These are phyloP conservation scores for Agrocybe pediades DNA, from an alignment of 768 basidiomycete species.

Conservation along the genomic window DNA sequence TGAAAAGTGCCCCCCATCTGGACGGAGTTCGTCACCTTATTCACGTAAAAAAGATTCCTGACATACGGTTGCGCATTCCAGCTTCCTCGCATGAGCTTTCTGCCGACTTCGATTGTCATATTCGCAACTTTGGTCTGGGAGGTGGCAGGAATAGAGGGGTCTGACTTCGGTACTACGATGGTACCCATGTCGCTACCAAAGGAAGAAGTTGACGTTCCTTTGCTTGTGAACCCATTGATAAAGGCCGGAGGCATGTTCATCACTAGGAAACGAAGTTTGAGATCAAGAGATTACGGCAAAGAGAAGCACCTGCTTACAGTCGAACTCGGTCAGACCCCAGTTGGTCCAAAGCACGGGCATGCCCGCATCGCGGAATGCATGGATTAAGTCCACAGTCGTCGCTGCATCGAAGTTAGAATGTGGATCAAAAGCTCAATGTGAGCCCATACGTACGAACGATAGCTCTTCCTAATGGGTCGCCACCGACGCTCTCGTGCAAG, in stretches of 20 bases:
- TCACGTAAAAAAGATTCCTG: not conserved
- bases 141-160: conserved; percentile 22
- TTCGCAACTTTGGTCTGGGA: conserved; percentile 19
- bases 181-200: conserved; percentile 36
- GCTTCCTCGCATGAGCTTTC: conserved; percentile 29
- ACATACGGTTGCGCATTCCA: conserved; percentile 35
- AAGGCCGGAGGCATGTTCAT: conserved; percentile 32
- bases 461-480: conserved; percentile 31
- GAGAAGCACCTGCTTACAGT: conserved; percentile 18
- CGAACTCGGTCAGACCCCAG: conserved; percentile 34
- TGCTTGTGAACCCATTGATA: conserved; percentile 28
- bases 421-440: not conserved
- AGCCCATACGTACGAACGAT: conserved; percentile 26
- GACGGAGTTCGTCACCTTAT: not conserved
- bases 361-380: conserved; percentile 29
- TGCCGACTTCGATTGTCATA: conserved; percentile 28
- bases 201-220: conserved; percentile 28
- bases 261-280: conserved; percentile 13
- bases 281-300: not conserved
- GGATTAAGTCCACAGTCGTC: conserved; percentile 28
- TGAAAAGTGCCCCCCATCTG: conserved; percentile 27
- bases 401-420: conserved; percentile 12
- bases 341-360: conserved; percentile 34
- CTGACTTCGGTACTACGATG: conserved; percentile 23
- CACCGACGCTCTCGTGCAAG: conserved; percentile 29